Conservation (phyloP, 345 rosid species). For the Raphanus raphanistrum region DNA sequence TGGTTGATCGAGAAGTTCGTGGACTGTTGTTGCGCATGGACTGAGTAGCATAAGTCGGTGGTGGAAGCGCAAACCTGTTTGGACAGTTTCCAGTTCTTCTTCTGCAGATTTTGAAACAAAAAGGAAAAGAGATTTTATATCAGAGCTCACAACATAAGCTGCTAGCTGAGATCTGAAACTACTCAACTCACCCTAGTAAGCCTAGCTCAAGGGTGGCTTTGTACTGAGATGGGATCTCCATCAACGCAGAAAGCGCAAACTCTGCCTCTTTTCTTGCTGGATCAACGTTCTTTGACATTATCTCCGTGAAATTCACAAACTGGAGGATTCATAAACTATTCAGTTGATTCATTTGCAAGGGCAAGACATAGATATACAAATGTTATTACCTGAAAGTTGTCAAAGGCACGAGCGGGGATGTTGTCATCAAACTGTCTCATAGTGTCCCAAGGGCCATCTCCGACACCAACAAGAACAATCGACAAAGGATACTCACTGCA, state of each 20-base stretch:
- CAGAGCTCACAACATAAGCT: background rate
- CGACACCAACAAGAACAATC: conserved; percentile 86
- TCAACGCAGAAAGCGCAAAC: conserved; percentile 81
- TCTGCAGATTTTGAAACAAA: conserved; percentile 34
- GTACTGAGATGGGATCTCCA: conserved; percentile 93
- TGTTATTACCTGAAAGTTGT: too few relatives aligned
- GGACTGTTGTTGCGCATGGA: conserved; percentile 43
- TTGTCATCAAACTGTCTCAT: conserved; percentile 95
- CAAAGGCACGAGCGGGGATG: conserved; percentile 83
- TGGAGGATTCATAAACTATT: too few relatives aligned
- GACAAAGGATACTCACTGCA: conserved; percentile 82
- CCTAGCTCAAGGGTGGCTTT: conserved; percentile 84
- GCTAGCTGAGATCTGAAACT: background rate
- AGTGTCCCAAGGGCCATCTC: conserved; percentile 96
- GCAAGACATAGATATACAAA: too few relatives aligned
- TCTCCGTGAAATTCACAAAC: conserved; percentile 91
- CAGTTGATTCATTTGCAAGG: too few relatives aligned
- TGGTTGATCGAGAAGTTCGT: conserved; percentile 47
- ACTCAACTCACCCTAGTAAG: conserved; percentile 63
- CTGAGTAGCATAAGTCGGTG: conserved; percentile 53
- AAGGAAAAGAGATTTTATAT: background rate
- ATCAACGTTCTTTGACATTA: conserved; percentile 69
- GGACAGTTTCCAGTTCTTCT: conserved; percentile 49
- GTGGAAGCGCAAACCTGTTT: conserved; percentile 72
- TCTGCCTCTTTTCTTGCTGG: conserved; percentile 69